Base-by-base conservation (phyloP, 2,329 filamentous ascomycete genomes). In the Lachnellula cervina region DNA sequence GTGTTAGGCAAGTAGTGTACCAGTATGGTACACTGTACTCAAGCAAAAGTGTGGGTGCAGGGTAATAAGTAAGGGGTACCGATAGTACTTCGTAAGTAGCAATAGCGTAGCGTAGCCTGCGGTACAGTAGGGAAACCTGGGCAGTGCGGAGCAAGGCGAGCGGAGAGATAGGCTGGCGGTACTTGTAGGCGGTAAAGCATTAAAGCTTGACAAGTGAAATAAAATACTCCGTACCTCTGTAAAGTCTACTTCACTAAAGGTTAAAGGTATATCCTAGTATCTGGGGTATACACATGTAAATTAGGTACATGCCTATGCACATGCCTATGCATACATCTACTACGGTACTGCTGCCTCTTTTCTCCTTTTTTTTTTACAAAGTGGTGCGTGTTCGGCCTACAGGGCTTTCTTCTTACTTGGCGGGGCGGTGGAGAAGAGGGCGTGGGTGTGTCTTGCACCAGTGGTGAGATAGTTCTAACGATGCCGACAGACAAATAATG, bases 1-100 rank as follows among this genome's bases (percentile, higher is more conserved):
- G 47, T 55, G 53, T 54, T 45, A 49, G 49, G 45, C 28, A 32
- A 32, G 28, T 9, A 28, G n/a, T n/a, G n/a, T n/a, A n/a, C n/a
- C n/a, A 28, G 25, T 28, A 28, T 7, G 6, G 6, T 5, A 7
- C 25, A 28, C n/a, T n/a, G n/a, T n/a, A n/a, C n/a, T n/a, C 21
- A 21, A 21, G 21, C 21, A 21, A 44, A 40, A 48, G 54, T 43
- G 49, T 46, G 49, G 19, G 34, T 25, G 19, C 37, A 45, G 54
- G n/a, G 49, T 46, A 21, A 48, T 37, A 43, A 42, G 50, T 32
- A 35, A 19, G 40, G 32, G 43, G 9, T 23, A 19, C 28, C 9
- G 25, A 19, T 40, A 40, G 38, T 13, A 40, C n/a, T n/a, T n/a
- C n/a, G n/a, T n/a, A n/a, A n/a, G n/a, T n/a, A n/a, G n/a, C n/a